These are phyloP conservation scores for Pseudocercospora cruenta DNA, from an alignment of 2,329 filamentous ascomycete genomes.

Conservation along the genomic window DNA sequence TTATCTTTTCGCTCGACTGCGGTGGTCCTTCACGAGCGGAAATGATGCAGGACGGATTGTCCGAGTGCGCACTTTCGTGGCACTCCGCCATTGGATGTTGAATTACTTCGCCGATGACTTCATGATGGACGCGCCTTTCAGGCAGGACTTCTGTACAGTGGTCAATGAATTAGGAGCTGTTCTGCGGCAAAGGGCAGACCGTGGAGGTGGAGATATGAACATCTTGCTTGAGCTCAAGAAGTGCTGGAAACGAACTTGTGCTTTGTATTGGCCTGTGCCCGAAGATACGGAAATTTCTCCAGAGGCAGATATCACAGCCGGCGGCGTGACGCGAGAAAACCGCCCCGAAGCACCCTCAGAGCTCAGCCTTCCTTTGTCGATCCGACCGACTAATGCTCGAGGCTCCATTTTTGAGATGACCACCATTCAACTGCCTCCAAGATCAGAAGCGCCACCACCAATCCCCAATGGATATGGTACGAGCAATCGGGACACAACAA, in stretches of 20 bases:
- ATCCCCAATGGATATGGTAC: conserved; percentile 17
- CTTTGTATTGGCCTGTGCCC: conserved; percentile 81
- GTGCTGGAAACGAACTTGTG: conserved; percentile 91
- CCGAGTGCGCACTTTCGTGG: conserved; percentile 93
- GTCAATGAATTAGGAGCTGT: conserved; percentile 67
- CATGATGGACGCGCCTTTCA: conserved; percentile 72
- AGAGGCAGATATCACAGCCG: conserved; percentile 72
- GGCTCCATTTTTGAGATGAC: conserved; percentile 31
- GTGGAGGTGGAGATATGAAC: conserved; percentile 71
- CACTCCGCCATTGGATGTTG: conserved; percentile 92
- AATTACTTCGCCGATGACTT: conserved; percentile 99
- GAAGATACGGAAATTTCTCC: conserved; percentile 60
- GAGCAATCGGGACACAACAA: conserved; percentile 22
- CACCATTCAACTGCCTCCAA: conserved; percentile 27
- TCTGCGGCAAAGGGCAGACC: conserved; percentile 55
- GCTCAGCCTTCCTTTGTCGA: conserved; percentile 28
- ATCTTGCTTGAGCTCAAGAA: conserved; percentile 94
- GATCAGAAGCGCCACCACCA: conserved; percentile 10
- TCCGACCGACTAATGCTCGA: conserved; percentile 26
- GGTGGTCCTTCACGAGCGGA: conserved; percentile 79
- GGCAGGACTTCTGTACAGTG: conserved; percentile 76
- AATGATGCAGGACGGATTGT: conserved; percentile 84
- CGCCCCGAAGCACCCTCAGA: conserved; percentile 20
- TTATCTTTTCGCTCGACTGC: conserved; percentile 80
- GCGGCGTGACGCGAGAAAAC: conserved; percentile 55